These are phyloP conservation scores for Novymonas esmeraldas DNA, from an alignment of 208 protist genomes.

Conservation along the genomic window DNA sequence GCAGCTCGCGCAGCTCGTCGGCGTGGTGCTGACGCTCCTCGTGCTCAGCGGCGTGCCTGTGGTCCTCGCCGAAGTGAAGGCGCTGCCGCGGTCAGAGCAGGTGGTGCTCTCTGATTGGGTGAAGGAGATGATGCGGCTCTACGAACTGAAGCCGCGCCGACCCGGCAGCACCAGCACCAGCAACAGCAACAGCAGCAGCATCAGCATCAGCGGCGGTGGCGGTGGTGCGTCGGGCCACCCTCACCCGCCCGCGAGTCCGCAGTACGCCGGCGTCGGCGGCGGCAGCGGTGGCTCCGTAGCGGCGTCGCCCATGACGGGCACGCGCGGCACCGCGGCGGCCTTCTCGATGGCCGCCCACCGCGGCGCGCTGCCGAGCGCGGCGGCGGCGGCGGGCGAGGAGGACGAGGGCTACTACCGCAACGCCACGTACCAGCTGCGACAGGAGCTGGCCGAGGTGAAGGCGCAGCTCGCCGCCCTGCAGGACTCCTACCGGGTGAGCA, in stretches of 20 bases:
- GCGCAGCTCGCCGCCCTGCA: conserved; percentile 43
- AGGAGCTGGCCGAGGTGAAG: conserved; percentile 45
- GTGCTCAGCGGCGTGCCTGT: conserved; percentile 53
- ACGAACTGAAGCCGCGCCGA: conserved; percentile 45
- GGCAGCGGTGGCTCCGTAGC: neutral
- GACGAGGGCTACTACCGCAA: conserved; percentile 50
- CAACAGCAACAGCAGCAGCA: neutral
- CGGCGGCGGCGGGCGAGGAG: conserved; percentile 6
- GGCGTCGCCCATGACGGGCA: neutral
- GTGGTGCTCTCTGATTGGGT: conserved; percentile 60
- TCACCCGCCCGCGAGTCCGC: neutral
- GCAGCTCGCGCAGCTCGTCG: conserved; percentile 32
- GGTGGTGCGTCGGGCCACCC: neutral
- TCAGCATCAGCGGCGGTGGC: neutral
- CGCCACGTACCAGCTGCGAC: conserved; percentile 46
- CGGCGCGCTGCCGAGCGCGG: neutral
- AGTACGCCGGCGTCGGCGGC: neutral
- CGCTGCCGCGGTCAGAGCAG: conserved; percentile 54
- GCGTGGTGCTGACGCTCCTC: conserved; percentile 54
- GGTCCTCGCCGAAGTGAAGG: conserved; percentile 43
- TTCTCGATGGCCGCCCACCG: neutral
- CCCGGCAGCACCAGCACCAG: neutral
- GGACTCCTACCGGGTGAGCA: conserved; percentile 33
- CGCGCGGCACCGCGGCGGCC: conserved; percentile 1
- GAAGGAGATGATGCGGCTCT: conserved; percentile 41